These are phyloP conservation scores for Arthroderma sp. DNA, from an alignment of 2,329 filamentous ascomycete species.

Conservation along the genomic window DNA sequence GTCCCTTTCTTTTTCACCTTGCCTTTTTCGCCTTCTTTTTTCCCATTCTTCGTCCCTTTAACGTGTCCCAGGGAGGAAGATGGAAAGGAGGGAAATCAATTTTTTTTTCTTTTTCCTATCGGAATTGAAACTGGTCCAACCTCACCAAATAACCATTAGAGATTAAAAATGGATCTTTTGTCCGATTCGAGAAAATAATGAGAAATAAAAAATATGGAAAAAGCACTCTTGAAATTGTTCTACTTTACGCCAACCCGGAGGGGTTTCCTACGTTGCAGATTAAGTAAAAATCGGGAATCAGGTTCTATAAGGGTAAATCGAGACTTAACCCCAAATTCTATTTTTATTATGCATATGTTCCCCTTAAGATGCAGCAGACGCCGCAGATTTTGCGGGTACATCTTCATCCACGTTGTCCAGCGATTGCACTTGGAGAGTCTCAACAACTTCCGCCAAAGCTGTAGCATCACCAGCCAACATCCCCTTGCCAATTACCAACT, in stretches of 20 bases:
- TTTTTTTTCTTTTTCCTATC: no score
- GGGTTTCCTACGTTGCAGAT: no score
- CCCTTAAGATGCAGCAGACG: not conserved
- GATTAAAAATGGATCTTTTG: constrained; percentile 1
- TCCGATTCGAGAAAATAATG: not conserved
- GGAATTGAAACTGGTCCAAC: no score
- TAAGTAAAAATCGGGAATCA: no score
- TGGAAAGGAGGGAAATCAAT: not conserved
- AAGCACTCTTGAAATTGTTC: not conserved
- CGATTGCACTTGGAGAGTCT: constrained; percentile 7
- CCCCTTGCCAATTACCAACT: constrained; percentile 24
- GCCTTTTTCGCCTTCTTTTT: constrained; percentile 2
- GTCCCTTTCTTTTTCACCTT: constrained; percentile 5
- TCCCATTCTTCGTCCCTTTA: not conserved
- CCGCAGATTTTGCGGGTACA: not conserved
- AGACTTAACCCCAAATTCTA: no score
- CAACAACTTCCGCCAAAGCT: constrained; percentile 9
- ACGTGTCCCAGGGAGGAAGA: not conserved
- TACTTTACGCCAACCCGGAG: no score
- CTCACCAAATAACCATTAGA: no score
- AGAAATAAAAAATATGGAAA: constrained; percentile 3
- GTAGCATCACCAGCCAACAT: constrained; percentile 13
- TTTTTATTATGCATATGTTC: not conserved
- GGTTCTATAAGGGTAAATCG: no score
- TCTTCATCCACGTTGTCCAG: constrained; percentile 1